phyloP scores from a whole-genome alignment of 1,284 basidiomycete species.

The Irpex sp. region DNA sequence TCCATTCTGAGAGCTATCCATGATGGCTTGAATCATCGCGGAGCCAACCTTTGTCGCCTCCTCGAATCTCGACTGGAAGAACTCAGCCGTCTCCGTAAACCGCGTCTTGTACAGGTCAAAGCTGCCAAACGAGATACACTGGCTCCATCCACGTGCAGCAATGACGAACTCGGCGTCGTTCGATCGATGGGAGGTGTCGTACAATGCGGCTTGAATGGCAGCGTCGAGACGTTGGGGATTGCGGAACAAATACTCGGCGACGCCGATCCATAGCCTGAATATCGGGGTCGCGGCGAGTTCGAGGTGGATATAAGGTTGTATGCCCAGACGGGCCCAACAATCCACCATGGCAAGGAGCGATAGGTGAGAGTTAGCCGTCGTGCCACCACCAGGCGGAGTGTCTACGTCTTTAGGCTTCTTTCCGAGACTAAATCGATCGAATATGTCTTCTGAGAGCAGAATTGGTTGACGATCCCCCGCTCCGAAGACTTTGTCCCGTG shows the following conservation, averaged over 20 bases:
- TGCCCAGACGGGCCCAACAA: slow-evolving; percentile 88
- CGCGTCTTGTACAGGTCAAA: slow-evolving; percentile 86
- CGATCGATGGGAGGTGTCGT: slow-evolving; percentile 80
- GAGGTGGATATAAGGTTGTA: slow-evolving; percentile 91
- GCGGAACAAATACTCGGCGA: slow-evolving; percentile 94
- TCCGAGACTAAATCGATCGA: slow-evolving; percentile 88
- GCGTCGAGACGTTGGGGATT: slow-evolving; percentile 56
- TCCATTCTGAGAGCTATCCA: slow-evolving; percentile 40
- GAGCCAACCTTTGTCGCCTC: slow-evolving; percentile 82
- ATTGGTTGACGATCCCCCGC: slow-evolving; percentile 56
- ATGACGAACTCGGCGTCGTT: slow-evolving; percentile 95
- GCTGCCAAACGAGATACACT: slow-evolving; percentile 89
- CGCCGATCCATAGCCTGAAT: slow-evolving; percentile 96
- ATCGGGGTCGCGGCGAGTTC: slow-evolving; percentile 94
- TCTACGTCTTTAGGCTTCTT: slow-evolving; percentile 24
- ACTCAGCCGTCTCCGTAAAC: slow-evolving; percentile 79
- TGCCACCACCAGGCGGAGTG: slow-evolving; percentile 18
- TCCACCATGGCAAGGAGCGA: slow-evolving; percentile 98
- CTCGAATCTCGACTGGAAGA: slow-evolving; percentile 88
- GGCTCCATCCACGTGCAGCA: slow-evolving; percentile 95
- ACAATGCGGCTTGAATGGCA: slow-evolving; percentile 75
- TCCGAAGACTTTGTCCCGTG: slow-evolving; percentile 79
- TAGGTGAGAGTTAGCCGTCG: slow-evolving; percentile 83
- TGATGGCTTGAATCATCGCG: slow-evolving; percentile 90
- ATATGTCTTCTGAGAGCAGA: slow-evolving; percentile 80